A percentile compares a stretch with the other conserved stretches of the same genome.
These are phyloP conservation scores for Aspergillus fumigatiaffinis DNA, from an alignment of 2,329 filamentous ascomycete genomes.

Conservation along the genomic window DNA sequence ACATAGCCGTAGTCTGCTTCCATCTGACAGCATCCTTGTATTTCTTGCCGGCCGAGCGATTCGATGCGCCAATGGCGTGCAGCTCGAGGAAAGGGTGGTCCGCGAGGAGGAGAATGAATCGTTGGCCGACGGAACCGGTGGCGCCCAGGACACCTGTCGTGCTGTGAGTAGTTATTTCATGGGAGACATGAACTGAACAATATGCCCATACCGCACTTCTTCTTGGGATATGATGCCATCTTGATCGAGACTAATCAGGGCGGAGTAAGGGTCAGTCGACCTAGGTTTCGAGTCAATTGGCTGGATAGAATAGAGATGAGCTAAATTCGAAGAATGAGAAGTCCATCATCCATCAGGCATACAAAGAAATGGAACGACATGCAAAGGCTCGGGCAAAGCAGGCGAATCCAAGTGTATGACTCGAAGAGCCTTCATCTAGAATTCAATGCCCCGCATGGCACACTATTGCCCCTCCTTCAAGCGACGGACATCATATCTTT, in stretches of 20 bases:
- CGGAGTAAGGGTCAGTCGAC: neutral
- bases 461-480: neutral
- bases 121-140: slow-evolving; percentile 91
- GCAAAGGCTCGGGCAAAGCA: neutral
- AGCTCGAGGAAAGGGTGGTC: slow-evolving; percentile 83
- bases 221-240: slow-evolving; percentile 34
- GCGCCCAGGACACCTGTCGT: slow-evolving; percentile 71
- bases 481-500: neutral
- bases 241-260: slow-evolving; percentile 10
- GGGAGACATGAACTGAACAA: slow-evolving; percentile 14
- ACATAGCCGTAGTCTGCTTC: slow-evolving; percentile 88
- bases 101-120: slow-evolving; percentile 88
- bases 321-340: neutral
- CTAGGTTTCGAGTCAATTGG: slow-evolving; percentile 5
- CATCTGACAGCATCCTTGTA: slow-evolving; percentile 92
- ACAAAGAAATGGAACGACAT: neutral
- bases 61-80: slow-evolving; percentile 83
- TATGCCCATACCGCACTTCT: slow-evolving; percentile 37
- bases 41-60: slow-evolving; percentile 84
- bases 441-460: neutral
- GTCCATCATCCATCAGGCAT: neutral
- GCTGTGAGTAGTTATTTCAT: neutral
- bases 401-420: neutral
- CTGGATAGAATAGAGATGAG: neutral
- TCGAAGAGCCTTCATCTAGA: neutral